Percentiles rank a stretch among this genome's conserved stretches.
Conservation (phyloP, 805 yeast genomes). For the Wickerhamomyces subpelliculosus region DNA sequence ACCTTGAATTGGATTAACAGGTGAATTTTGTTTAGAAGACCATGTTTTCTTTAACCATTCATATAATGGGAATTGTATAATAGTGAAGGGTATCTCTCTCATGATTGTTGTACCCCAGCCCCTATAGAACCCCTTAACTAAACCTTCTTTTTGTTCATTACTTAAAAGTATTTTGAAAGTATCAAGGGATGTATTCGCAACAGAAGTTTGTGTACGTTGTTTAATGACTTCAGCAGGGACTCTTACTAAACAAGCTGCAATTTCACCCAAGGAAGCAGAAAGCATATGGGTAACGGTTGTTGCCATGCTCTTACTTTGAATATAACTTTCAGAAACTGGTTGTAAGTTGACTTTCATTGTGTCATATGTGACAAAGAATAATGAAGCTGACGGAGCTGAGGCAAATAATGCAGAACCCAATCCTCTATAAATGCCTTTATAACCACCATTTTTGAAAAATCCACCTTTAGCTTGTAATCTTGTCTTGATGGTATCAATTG, state of each 20-base stretch:
- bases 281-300: slow-evolving; percentile 65
- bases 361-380: slow-evolving; percentile 83
- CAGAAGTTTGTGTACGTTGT: slow-evolving; percentile 84
- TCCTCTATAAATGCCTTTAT: slow-evolving; percentile 85
- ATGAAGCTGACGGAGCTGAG: slow-evolving; percentile 82
- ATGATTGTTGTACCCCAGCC: slow-evolving; percentile 91
- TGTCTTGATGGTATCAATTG: slow-evolving; percentile 93
- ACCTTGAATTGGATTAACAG: slow-evolving; percentile 63
- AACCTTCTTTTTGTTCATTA: slow-evolving; percentile 73
- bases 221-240: slow-evolving; percentile 97
- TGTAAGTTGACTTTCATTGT: slow-evolving; percentile 46
- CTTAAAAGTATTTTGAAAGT: slow-evolving; percentile 57
- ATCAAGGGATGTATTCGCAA: slow-evolving; percentile 46
- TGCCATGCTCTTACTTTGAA: slow-evolving; percentile 20
- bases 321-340: slow-evolving; percentile 26
- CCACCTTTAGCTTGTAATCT: slow-evolving; percentile 95
- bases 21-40: slow-evolving; percentile 35
- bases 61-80: slow-evolving; percentile 92
- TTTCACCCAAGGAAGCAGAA: slow-evolving; percentile 84
- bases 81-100: slow-evolving; percentile 95
- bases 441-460: slow-evolving; percentile 88
- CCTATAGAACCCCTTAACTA: slow-evolving; percentile 71
- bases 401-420: slow-evolving; percentile 91
- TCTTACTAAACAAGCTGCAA: slow-evolving; percentile 87
- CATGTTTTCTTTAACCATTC: slow-evolving; percentile 67